Conservation (phyloP, 305 asterid genomes). For the Fraxinus ornus region DNA sequence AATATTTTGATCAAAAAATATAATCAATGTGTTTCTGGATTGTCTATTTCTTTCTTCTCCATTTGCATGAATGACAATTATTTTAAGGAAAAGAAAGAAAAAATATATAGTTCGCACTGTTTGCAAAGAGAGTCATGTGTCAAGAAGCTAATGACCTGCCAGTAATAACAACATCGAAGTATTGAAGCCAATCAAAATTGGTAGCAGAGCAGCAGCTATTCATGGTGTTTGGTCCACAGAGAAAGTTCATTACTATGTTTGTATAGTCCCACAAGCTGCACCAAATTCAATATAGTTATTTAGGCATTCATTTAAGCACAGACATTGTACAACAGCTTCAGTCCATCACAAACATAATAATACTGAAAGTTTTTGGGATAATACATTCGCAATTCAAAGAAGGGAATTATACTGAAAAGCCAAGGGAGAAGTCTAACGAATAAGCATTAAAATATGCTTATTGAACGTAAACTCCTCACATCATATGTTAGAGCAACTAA, state of each 20-base stretch:
- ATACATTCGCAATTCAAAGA: not conserved
- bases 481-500: not conserved
- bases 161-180: slow-evolving; percentile 87
- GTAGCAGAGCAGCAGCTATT: slow-evolving; percentile 45
- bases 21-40: not conserved
- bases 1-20: not conserved
- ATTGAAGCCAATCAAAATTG: slow-evolving; percentile 79
- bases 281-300: slow-evolving; percentile 26
- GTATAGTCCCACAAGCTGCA: slow-evolving; percentile 99
- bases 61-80: slow-evolving; percentile 1
- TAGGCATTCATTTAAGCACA: slow-evolving; percentile 12
- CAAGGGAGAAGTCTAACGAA: not conserved
- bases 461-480: not conserved
- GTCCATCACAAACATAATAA: not conserved
- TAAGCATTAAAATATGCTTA: not conserved
- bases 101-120: slow-evolving; percentile 4
- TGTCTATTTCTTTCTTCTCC: slow-evolving; percentile 7
- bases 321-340: slow-evolving; percentile 2
- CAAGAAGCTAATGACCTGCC: slow-evolving; percentile 70
- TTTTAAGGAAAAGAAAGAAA: not conserved
- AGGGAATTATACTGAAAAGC: not conserved
- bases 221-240: slow-evolving; percentile 57
- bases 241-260: slow-evolving; percentile 92
- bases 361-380: not conserved
- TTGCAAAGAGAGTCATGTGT: slow-evolving; percentile 18